Percentiles rank a stretch among this genome's conserved stretches.
phyloP scores from a whole-genome alignment of 1,284 basidiomycete species.

The Abortiporus biennis region DNA sequence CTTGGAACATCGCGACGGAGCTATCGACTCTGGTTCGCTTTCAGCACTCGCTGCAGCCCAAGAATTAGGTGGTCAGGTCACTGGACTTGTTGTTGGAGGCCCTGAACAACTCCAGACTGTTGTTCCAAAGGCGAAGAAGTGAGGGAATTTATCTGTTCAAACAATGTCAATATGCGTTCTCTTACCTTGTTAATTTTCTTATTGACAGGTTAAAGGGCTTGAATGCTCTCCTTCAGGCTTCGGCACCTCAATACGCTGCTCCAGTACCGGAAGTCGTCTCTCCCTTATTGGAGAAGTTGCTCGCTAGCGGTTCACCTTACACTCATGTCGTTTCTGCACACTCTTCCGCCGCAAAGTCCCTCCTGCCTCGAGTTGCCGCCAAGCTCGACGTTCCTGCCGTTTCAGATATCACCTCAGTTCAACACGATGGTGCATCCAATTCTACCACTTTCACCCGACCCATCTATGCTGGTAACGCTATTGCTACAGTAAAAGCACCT shows the following conservation, averaged over 20 bases:
- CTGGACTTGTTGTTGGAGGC: constrained; percentile 81
- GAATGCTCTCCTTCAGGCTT: constrained; percentile 33
- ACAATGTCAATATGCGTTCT: not conserved
- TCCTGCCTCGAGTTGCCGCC: constrained; percentile 87
- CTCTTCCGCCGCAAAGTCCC: constrained; percentile 67
- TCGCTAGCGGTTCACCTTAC: constrained; percentile 43
- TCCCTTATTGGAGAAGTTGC: constrained; percentile 35
- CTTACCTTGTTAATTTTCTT: constrained; percentile 1
- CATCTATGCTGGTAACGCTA: constrained; percentile 98
- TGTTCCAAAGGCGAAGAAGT: constrained; percentile 80
- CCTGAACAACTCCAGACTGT: constrained; percentile 66
- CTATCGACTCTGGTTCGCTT: constrained; percentile 80
- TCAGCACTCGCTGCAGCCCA: constrained; percentile 88
- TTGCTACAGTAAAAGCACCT: constrained; percentile 84
- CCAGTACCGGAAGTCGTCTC: constrained; percentile 35
- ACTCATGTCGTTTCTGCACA: constrained; percentile 89
- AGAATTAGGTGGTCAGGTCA: constrained; percentile 81
- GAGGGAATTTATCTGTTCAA: constrained; percentile 20
- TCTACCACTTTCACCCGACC: constrained; percentile 84
- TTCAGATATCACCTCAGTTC: constrained; percentile 85
- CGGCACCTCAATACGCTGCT: constrained; percentile 43
- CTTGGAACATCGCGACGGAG: constrained; percentile 82
- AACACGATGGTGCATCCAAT: constrained; percentile 69
- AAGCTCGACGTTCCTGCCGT: constrained; percentile 81
- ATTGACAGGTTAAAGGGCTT: constrained; percentile 39